Evolutionary conservation across 768 basidiomycete genomes (phyloP).

Genomic region (Grammothele lineata): DNA sequence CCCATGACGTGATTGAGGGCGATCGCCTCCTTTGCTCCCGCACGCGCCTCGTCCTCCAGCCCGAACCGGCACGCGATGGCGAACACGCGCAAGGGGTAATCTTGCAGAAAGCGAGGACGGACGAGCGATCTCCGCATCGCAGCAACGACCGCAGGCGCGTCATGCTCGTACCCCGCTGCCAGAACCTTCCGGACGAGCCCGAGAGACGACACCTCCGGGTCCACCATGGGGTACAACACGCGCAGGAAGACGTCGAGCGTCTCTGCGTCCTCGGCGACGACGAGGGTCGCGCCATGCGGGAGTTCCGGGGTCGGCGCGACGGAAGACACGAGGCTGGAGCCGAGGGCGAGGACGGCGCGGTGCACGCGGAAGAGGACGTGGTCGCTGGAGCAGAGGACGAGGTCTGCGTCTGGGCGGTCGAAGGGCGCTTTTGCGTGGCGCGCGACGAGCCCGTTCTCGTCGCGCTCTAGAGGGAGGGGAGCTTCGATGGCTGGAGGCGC

Average conservation of each 20-base stretch:
- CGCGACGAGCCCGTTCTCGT: too few species aligned
- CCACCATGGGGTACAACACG: conserved; percentile 2
- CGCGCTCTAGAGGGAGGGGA: too few species aligned
- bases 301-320: conserved; percentile 48
- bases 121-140: background rate
- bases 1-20: background rate
- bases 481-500: too few species aligned
- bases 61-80: conserved; percentile 30
- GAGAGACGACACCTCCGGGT: background rate
- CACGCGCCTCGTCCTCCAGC: conserved; percentile 26
- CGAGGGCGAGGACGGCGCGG: conserved; percentile 1
- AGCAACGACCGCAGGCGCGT: background rate
- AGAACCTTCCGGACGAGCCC: background rate
- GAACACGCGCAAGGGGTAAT: conserved; percentile 24
- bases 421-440: background rate
- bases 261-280: conserved; percentile 1
- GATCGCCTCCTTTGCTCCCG: background rate
- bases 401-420: conserved; percentile 2
- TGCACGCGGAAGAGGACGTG: conserved; percentile 6
- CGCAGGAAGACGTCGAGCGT: conserved; percentile 5
- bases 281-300: background rate
- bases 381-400: conserved; percentile 8
- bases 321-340: conserved; percentile 23
- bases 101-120: background rate
- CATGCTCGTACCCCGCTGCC: background rate